Base-by-base conservation (phyloP, 2,329 filamentous ascomycete species). In the Cladosporium sp. region DNA sequence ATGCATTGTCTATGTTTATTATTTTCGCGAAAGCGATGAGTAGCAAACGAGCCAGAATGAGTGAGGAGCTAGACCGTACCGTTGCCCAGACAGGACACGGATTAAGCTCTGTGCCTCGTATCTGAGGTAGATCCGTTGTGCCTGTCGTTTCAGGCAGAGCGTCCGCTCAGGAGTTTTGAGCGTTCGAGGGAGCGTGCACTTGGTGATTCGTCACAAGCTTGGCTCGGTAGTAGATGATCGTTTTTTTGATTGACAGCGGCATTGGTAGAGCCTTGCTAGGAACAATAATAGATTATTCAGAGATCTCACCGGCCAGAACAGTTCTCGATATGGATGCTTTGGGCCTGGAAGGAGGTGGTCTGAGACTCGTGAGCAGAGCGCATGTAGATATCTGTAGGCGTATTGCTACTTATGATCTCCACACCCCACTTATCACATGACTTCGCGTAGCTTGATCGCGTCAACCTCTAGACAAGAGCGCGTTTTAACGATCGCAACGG, bases 131-230 rank as follows among this genome's bases (percentile, higher is more conserved):
- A 26, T 36, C 55, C 32, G 55, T 58, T 58, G 28, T 32, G 54
- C n/a, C n/a, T 58, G 32, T 36, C 34, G 54, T 58, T 58, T 58
- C 55, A 58, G n/a, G 49, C 15, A 54, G 49, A 30, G n/a, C 49
- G 41, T 47, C 41, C 52, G 52, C 15, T 55, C 26, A 55, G 52
- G 52, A 55, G 52, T 30, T 21, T n/a, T 18, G 52, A 21, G 26
- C 52, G 18, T 32, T 10, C 32, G 8, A 34, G 14, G 52, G 28
- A 34, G 52, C 26, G 28, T 30, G 26, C 26, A 18, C 52, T 55
- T 21, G 41, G 14, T 47, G 41, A 47, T 47, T 47, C 41, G 41
- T 47, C 41, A 47, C 41, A 47, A n/a, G 6, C 7, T 21, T 47
- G 41, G 15, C 36, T 47, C 41, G 41, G 41, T 12, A 47, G n/a